Evolutionary conservation across 2,329 filamentous ascomycete species (phyloP), one percentile per base, ranked within the genome.

Genomic region (Lecanicillium sp.): DNA sequence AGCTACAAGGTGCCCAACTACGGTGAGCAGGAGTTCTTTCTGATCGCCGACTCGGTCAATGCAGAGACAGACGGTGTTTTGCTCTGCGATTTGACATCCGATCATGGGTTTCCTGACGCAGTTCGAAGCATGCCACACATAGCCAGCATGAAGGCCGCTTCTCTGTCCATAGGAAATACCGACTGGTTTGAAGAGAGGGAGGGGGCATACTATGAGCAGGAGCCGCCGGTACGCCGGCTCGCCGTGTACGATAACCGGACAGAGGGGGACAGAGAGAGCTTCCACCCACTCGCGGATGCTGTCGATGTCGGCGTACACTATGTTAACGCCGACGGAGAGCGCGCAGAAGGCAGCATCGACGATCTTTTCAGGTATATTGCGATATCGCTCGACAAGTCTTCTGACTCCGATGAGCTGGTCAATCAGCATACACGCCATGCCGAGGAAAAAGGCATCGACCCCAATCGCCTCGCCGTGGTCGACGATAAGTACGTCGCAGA

Each of bases 271-370:
- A 7, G 35, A 30, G 20, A 30, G 10, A 39, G 44, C 44, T 27
- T 41, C 17, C 44, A 44, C 41, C n/a, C 14, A 35, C 19, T 51
- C 6, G 14, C 27, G 21, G 45, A 51, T 14, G 33, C 49, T 20
- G 38, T 48, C 17, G 49, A 51, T 35, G 35, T 48, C 30, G 49
- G 49, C 4, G 6, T 48, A 21, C 45, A 48, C 38, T 48, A 48
- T 19, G 29, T 42, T n/a, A 24, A 36, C 19, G 27, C 20, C 17
- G 26, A 47, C 15, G 5, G 7, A 7, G 40, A 32, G 11, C 39
- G 37, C 2, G 12, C n/a, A 14, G 9, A 4, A 10, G 37, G 19
- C 20, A 48, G 30, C 17, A 11, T 48, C 10, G 45, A 48, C 24
- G 27, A 39, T 11, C 45, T 48, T 10, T 41, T 38, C 17, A 19